Evolutionary conservation across 805 yeast species (phyloP).

Genomic region (Sugiyamaella valdiviana): DNA sequence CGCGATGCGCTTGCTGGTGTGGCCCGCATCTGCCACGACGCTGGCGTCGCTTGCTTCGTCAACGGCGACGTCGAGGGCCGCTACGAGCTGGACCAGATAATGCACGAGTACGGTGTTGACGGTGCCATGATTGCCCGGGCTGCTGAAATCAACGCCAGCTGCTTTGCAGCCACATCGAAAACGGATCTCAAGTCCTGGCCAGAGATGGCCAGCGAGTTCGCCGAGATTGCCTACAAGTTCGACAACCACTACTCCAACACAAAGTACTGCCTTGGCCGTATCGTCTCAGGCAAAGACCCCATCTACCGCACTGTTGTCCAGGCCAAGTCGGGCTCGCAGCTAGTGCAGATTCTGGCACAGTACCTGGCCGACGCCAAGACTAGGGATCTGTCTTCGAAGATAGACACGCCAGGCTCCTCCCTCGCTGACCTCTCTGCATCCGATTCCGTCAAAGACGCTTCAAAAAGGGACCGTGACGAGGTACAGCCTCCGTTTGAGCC

Average conservation of each 20-base stretch:
- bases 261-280: slow-evolving; percentile 71
- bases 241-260: slow-evolving; percentile 67
- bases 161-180: slow-evolving; percentile 39
- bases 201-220: slow-evolving; percentile 48
- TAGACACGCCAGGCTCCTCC: not conserved
- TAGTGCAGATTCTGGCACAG: slow-evolving; percentile 2
- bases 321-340: slow-evolving; percentile 40
- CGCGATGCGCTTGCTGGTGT: slow-evolving; percentile 62
- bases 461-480: not conserved
- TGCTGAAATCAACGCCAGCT: slow-evolving; percentile 83
- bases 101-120: slow-evolving; percentile 46
- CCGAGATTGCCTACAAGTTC: slow-evolving; percentile 45
- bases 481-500: not conserved
- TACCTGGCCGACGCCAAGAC: not conserved
- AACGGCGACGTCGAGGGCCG: slow-evolving; percentile 69
- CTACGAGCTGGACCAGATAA: slow-evolving; percentile 48
- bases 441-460: no score
- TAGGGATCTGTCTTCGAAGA: not conserved
- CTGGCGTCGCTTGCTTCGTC: slow-evolving; percentile 65
- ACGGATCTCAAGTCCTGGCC: slow-evolving; percentile 48
- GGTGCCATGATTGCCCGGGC: slow-evolving; percentile 93
- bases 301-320: slow-evolving; percentile 52
- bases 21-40: slow-evolving; percentile 50
- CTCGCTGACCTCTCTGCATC: no score
- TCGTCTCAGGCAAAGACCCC: slow-evolving; percentile 68